Conservation (phyloP, 2,329 filamentous ascomycete species). For the Zymoseptoria pseudotritici region DNA sequence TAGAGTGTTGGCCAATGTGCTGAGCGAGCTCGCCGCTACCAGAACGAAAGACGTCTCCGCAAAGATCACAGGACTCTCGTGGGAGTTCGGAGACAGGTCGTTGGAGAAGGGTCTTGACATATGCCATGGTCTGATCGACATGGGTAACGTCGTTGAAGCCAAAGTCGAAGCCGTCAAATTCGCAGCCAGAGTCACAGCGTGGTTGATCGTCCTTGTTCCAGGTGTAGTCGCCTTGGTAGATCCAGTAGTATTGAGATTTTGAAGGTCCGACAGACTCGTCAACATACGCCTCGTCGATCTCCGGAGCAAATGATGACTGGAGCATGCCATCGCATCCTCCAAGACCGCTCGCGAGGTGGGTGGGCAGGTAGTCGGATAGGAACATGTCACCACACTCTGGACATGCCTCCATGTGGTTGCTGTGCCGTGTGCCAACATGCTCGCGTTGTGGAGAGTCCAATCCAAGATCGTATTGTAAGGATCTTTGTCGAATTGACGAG, state of each 20-base stretch:
- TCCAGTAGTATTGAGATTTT: slow-evolving; percentile 17
- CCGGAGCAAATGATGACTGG: slow-evolving; percentile 7
- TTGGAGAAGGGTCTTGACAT: slow-evolving; percentile 12
- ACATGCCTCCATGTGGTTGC: slow-evolving; percentile 14
- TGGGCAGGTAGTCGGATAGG: slow-evolving; percentile 10
- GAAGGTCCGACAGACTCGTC: slow-evolving; percentile 1
- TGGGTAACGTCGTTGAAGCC: slow-evolving; percentile 1
- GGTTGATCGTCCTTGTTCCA: slow-evolving; percentile 5
- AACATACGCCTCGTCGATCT: slow-evolving; percentile 7
- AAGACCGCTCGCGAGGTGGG: slow-evolving; percentile 16
- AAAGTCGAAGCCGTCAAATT: slow-evolving; percentile 1
- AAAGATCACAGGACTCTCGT: slow-evolving; percentile 14
- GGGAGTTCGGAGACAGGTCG: slow-evolving; percentile 7
- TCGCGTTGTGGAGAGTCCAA: slow-evolving; percentile 4
- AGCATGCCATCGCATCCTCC: slow-evolving; percentile 18
- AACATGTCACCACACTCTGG: slow-evolving; percentile 17
- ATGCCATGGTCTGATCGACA: slow-evolving; percentile 13
- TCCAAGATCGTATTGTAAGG: slow-evolving; percentile 17
- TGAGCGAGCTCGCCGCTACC: slow-evolving; percentile 10
- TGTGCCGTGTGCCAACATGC: slow-evolving; percentile 11
- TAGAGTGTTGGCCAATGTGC: slow-evolving; percentile 18
- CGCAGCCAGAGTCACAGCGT: slow-evolving; percentile 2
- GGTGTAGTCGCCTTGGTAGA: slow-evolving; percentile 15
- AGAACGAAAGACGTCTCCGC: slow-evolving; percentile 12
- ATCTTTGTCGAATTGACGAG: slow-evolving; percentile 2